These are phyloP conservation scores for Phellopilus nigrolimitatus DNA, from an alignment of 1,284 basidiomycete genomes.

Conservation along the genomic window DNA sequence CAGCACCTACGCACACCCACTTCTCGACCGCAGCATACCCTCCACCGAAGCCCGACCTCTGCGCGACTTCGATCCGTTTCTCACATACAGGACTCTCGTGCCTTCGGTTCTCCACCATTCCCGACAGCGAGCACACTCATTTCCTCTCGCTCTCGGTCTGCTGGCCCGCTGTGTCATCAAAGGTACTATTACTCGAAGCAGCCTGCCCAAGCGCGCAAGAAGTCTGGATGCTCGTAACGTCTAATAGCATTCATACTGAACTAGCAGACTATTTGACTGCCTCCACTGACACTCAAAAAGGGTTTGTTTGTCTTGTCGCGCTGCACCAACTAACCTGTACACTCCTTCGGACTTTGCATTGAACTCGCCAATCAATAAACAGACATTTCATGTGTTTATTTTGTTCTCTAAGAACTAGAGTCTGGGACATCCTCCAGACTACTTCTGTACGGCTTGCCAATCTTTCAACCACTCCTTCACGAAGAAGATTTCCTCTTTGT, in stretches of 20 bases:
- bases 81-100: conserved; percentile 2
- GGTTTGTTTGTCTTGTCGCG: too few species aligned
- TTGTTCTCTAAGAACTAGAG: background rate
- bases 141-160: conserved; percentile 14
- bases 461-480: conserved; percentile 80
- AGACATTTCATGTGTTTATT: background rate
- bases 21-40: conserved; percentile 6
- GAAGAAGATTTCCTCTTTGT: conserved; percentile 77
- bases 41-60: background rate
- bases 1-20: conserved; percentile 11
- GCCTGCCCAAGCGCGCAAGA: conserved; percentile 7
- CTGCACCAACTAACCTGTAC: conserved; percentile 1
- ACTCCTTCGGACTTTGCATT: background rate
- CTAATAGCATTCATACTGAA: background rate
- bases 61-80: background rate
- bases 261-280: background rate
- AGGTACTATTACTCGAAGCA: conserved; percentile 12
- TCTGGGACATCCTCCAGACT: background rate
- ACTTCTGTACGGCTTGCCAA: conserved; percentile 33
- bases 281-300: too few species aligned
- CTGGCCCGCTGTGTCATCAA: conserved; percentile 13
- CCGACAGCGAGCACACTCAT: conserved; percentile 14
- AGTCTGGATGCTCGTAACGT: conserved; percentile 15
- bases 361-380: too few species aligned
- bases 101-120: conserved; percentile 8